phyloP scores from a whole-genome alignment of 495 filamentous ascomycete genomes.

The Aspergillus sparsus region DNA sequence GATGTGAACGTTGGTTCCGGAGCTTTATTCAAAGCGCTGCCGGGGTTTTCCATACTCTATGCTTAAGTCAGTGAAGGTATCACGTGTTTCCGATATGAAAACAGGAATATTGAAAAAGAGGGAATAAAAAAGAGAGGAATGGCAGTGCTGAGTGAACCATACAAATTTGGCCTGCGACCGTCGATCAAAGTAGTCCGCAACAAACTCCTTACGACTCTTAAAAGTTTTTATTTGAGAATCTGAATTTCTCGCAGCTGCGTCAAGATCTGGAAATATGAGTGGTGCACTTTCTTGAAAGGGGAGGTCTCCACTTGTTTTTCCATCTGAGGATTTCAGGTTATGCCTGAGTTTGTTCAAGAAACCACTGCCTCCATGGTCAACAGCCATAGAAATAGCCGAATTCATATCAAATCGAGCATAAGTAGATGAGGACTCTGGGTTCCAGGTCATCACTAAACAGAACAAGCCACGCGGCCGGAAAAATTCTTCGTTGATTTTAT shows the following conservation, averaged over 20 bases:
- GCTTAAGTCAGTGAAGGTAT: too few species aligned
- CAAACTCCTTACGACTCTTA: conserved; percentile 40
- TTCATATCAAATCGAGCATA: conserved; percentile 29
- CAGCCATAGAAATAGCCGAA: conserved; percentile 31
- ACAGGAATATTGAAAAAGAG: too few species aligned
- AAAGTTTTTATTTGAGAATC: conserved; percentile 40
- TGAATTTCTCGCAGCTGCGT: conserved; percentile 36
- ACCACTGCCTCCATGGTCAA: conserved; percentile 10
- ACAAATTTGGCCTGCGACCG: conserved; percentile 59
- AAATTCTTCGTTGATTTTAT: conserved; percentile 57
- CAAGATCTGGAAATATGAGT: conserved; percentile 56
- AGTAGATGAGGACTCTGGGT: conserved; percentile 40
- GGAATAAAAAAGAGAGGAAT: too few species aligned
- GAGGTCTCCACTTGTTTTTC: conserved; percentile 47
- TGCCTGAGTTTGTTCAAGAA: conserved; percentile 31
- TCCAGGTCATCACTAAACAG: conserved; percentile 61
- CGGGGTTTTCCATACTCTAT: conserved; percentile 32
- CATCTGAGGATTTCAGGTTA: conserved; percentile 45
- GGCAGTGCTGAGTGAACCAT: conserved; percentile 40
- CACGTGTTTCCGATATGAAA: too few species aligned
- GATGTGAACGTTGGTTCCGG: conserved; percentile 44
- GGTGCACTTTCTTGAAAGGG: conserved; percentile 54
- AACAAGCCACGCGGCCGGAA: conserved; percentile 62
- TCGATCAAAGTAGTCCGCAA: conserved; percentile 54
- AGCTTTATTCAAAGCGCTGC: conserved; percentile 28